Base-by-base conservation (phyloP, 2,329 filamentous ascomycete species). In the Sclerotinia nivalis region DNA sequence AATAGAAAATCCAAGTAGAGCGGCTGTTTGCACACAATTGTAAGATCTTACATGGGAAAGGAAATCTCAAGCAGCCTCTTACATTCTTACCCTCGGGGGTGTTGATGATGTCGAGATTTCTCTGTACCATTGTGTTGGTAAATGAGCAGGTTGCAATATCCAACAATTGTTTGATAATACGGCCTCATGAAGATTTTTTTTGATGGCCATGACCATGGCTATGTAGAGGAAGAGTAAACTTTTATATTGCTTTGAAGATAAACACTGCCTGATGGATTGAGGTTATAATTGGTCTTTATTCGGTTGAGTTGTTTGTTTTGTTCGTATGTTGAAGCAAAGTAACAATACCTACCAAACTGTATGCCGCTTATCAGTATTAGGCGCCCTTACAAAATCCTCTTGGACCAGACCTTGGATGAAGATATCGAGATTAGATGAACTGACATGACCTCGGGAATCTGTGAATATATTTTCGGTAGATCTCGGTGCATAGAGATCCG, bases 141-240 rank as follows among this genome's bases (percentile, higher is more conserved):
- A 15, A 20, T 10, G 5, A 62, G 18, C 20, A 43, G 20, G 59
- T 64, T n/a, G 45, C 60, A 64, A 50, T n/a, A n/a, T 50, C 13
- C 15, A 60, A 28, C n/a, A 15, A 18, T 12, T 58, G 25, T 66
- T 66, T 40, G 52, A 66, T 20, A n/a, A 15, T 67, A n/a, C 20
- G 15, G 20, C 52, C 37, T 49, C 22, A n/a, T 40, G 43, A 52
- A 68, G n/a, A 28, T 37, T 31, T 43, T 47, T 34, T 22, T 13
- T 40, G 15, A 40, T 66, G 45, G 56, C 43, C 34, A 45, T 50
- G 34, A 7, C 55, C 55, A 62, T 68, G 66, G 45, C 66, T 62
- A 40, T 45, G 66, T 25, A 20, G 18, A 54, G 43, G 65, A 68
- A 64, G 18, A 40, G 34, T 40, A 15, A 8, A n/a, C 6, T 13